Conservation (phyloP, 805 yeast genomes). For the Komagataella phaffii region DNA sequence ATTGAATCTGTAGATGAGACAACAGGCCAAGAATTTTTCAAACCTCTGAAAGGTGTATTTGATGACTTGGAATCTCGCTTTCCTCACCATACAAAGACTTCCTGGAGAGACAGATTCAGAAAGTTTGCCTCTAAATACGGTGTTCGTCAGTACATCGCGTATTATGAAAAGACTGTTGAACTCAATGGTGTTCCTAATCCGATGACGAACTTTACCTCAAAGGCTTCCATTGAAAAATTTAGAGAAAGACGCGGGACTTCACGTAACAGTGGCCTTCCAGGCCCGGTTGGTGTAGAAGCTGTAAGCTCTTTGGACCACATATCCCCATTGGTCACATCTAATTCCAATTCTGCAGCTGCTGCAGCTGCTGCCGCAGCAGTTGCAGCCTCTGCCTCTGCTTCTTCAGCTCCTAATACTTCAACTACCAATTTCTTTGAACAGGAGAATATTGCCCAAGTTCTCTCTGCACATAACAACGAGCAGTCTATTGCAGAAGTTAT, state of each 20-base stretch:
- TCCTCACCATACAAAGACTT: conserved; percentile 46
- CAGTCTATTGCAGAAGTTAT: not conserved
- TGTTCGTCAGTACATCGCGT: conserved; percentile 37
- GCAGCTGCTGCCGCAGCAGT: not conserved
- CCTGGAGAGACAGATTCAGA: conserved; percentile 78
- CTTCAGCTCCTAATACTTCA: not conserved
- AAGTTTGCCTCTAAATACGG: conserved; percentile 58
- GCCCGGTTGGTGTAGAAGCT: not conserved
- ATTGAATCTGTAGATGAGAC: conserved; percentile 13
- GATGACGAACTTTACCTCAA: conserved; percentile 42
- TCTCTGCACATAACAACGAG: not conserved
- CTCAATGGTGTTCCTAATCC: conserved; percentile 33
- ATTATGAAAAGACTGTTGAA: conserved; percentile 30
- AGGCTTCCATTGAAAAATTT: conserved; percentile 8
- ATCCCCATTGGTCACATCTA: not conserved
- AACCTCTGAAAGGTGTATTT: conserved; percentile 15
- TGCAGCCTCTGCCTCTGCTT: not conserved
- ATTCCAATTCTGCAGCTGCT: conserved; percentile 1
- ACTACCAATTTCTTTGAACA: not conserved
- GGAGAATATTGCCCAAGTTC: not conserved
- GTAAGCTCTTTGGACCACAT: not conserved
- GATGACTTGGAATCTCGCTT: conserved; percentile 21
- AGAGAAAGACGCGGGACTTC: conserved; percentile 5
- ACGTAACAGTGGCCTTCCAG: not conserved
- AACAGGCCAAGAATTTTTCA: not conserved